Evolutionary conservation across 177 flowering plant species (phyloP).

Genomic region (Telopea speciosissima): DNA sequence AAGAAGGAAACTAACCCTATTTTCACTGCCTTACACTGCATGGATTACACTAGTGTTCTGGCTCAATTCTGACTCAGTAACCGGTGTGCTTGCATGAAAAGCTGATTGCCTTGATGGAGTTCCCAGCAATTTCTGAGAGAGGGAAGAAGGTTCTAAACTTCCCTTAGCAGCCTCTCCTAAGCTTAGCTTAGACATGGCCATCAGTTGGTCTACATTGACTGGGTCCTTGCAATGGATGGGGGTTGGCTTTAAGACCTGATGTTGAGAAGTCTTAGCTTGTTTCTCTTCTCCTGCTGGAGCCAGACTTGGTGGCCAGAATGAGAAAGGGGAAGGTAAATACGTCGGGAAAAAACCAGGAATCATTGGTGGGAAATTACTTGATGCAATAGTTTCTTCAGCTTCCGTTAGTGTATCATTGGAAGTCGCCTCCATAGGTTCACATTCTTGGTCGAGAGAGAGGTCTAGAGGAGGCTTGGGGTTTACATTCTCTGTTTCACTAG

Average conservation of each 20-base stretch:
- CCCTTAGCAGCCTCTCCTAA: conserved; percentile 34
- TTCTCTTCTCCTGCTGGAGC: conserved; percentile 27
- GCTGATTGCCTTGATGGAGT: conserved; percentile 72
- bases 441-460: conserved; percentile 18
- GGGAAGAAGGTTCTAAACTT: conserved; percentile 37
- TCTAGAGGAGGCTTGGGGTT: conserved; percentile 16
- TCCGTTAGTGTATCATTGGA: conserved; percentile 10
- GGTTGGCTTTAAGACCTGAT: conserved; percentile 66
- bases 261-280: conserved; percentile 32
- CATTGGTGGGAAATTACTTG: conserved; percentile 22
- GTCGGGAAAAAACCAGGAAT: conserved; percentile 45
- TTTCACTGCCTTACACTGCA: conserved; percentile 36
- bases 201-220: conserved; percentile 70
- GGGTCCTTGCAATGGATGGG: conserved; percentile 60
- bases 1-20: background rate
- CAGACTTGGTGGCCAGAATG: conserved; percentile 49
- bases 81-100: conserved; percentile 56
- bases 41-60: conserved; percentile 37
- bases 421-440: conserved; percentile 23
- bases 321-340: conserved; percentile 45
- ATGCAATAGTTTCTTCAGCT: conserved; percentile 17
- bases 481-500: conserved; percentile 14
- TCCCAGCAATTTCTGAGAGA: conserved; percentile 45
- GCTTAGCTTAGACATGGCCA: conserved; percentile 73
- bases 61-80: conserved; percentile 28